Evolutionary conservation across 2,329 filamentous ascomycete genomes (phyloP), one percentile per base, ranked within the genome.

Genomic region (Sarocladium kiliense): DNA sequence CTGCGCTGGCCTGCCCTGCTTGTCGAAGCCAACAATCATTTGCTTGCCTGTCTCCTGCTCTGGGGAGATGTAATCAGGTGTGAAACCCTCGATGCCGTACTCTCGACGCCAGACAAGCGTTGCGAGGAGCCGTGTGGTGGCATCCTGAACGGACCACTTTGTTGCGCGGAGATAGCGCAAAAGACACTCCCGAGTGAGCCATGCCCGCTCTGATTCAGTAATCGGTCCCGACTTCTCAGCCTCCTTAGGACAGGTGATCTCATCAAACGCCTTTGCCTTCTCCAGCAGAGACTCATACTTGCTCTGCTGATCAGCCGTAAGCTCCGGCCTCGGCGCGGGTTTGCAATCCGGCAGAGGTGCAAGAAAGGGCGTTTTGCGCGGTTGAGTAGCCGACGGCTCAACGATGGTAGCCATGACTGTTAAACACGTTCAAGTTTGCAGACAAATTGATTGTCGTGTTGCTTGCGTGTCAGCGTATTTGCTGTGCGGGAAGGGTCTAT

Each of bases 21-120:
- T 89, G 74, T 99, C 94, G 71, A 85, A 99, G 41, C 94, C 94
- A 19, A 94, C 72, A 56, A 96, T 79, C 56, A 96, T 80, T 71
- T 97, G 93, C 77, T 99, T 99, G 62, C 94, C 94, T 10, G 93
- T 97, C 75, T 93, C 91, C 70, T 97, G 96, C 77, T 99, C 94
- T 12, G 89, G 85, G 1, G 88, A 91, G 65, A 97, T 93, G 73
- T 96, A 88, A 9, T 97, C 92, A 10, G 88, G 78, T 0, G 90
- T 92, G 65, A 91, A 82, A 54, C 81, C 85, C 58, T 89, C 83
- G 56, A 95, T 78, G 49, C 91, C 91, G 66, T 96, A 99, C 66
- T 96, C 91, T 55, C 93, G 82, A 47, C 94, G 85, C 94, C 94
- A 99, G 58, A 83, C 80, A 56, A 97, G 74, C 0, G 93, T 97